Percentiles rank a stretch among this genome's conserved stretches.
These are phyloP conservation scores for Phoma sp. DNA, from an alignment of 2,329 filamentous ascomycete genomes.

Conservation along the genomic window DNA sequence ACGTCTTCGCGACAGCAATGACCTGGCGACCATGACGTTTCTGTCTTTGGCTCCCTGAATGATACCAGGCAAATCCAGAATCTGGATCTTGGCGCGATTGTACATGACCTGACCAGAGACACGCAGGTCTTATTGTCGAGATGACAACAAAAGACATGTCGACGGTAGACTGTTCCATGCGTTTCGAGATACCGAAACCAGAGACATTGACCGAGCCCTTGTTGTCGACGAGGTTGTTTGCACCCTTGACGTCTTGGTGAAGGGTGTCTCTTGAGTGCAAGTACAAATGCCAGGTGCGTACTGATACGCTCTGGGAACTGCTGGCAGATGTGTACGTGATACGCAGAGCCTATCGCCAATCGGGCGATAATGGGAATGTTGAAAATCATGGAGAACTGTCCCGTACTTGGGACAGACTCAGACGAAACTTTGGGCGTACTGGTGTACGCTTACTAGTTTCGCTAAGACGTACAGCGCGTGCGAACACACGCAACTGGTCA, in stretches of 20 bases:
- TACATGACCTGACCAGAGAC: slow-evolving; percentile 96
- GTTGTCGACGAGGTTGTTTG: slow-evolving; percentile 98
- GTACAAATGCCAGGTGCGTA: slow-evolving; percentile 63
- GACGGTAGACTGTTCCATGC: slow-evolving; percentile 83
- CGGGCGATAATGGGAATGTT: too few species aligned
- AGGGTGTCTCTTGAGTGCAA: slow-evolving; percentile 95
- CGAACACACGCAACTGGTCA: too few species aligned
- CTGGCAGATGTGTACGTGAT: too few species aligned
- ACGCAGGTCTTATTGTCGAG: not conserved
- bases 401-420: too few species aligned
- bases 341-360: too few species aligned
- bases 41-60: slow-evolving; percentile 98
- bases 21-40: slow-evolving; percentile 95
- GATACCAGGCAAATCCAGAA: slow-evolving; percentile 97
- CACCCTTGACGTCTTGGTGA: slow-evolving; percentile 98
- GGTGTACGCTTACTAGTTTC: too few species aligned
- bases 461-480: too few species aligned
- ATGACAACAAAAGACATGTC: too few species aligned
- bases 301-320: too few species aligned
- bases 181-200: slow-evolving; percentile 98
- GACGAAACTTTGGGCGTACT: too few species aligned
- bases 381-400: too few species aligned
- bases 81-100: slow-evolving; percentile 96
- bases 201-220: slow-evolving; percentile 99
- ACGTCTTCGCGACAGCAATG: slow-evolving; percentile 98